Evolutionary conservation across 2,329 filamentous ascomycete species (phyloP).

Genomic region (Paecilomyces sp.): DNA sequence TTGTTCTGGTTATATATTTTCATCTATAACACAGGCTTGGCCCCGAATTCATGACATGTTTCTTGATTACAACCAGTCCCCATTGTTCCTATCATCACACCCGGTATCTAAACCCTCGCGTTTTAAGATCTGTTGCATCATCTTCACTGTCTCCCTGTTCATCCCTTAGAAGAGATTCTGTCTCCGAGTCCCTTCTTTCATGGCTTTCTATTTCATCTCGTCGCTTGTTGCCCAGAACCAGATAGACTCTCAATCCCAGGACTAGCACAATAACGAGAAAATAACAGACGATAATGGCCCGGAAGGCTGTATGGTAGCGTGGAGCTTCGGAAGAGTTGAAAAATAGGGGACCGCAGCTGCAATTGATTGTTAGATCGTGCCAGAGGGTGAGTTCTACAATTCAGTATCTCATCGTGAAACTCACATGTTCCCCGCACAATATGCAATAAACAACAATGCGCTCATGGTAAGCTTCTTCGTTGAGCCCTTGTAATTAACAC

Average conservation of each 20-base stretch:
- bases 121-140: not conserved
- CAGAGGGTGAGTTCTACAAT: too few species aligned
- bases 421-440: slow-evolving; percentile 49
- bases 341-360: slow-evolving; percentile 46
- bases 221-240: not conserved
- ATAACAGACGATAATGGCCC: slow-evolving; percentile 52
- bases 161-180: not conserved
- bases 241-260: slow-evolving; percentile 10
- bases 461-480: slow-evolving; percentile 57
- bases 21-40: too few species aligned
- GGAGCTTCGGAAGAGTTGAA: slow-evolving; percentile 46
- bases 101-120: not conserved
- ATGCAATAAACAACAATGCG: slow-evolving; percentile 48
- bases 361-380: too few species aligned
- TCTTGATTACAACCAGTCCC: not conserved
- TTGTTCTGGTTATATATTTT: not conserved
- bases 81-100: not conserved
- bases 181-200: not conserved
- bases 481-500: slow-evolving; percentile 50
- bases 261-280: slow-evolving; percentile 42
- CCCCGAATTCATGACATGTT: not conserved
- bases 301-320: slow-evolving; percentile 48
- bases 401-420: not conserved
- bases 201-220: not conserved
- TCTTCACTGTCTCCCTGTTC: not conserved